Evolutionary conservation across 2,329 filamentous ascomycete genomes (phyloP), one percentile per base, ranked within the genome.

Genomic region (Colletotrichum sp.): DNA sequence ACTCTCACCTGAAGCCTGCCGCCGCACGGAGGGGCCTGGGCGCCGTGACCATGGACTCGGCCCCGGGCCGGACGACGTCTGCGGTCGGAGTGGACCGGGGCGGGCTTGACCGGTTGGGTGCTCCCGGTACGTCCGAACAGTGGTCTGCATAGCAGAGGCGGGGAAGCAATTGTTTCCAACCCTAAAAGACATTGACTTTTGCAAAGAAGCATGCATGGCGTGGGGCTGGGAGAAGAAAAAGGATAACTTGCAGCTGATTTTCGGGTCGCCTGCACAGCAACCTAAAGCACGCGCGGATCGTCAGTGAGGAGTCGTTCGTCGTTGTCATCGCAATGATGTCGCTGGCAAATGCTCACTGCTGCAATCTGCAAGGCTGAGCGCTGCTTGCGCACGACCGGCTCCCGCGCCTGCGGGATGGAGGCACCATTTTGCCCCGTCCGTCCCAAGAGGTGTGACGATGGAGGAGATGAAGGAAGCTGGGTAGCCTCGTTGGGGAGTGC

Each of bases 1-100:
- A 31, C n/a, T 55, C 5, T 59, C 54, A 73, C 55, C 67, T 73
- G 71, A 73, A 70, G 54, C 51, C 18, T 43, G 55, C 61, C 47
- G 54, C 61, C 38, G 67, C 67, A 66, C 61, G 61, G 66, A 33
- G 31, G 16, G 36, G 9, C 12, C 43, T 47, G n/a, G 43, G 18
- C 65, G 43, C 47, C n/a, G 33, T 29, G 31, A 24, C 55, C 36
- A 21, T 59, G 57, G n/a, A 54, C 54, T 27, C 24, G 38, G 67
- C 54, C 27, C 61, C 71, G 71, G 71, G n/a, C 61, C 67, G 67
- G 54, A 59, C 57, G 29, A 27, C 21, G 18, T 47, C 11, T n/a
- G 18, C 43, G 18, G 43, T 47, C 43, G 55, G 68, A 33, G n/a
- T 31, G 27, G 54, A 16, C 6, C 33, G n/a, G 31, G 31, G 21